Base-by-base conservation (phyloP, 2,329 filamentous ascomycete species). In the Fusarium miscanthi region DNA sequence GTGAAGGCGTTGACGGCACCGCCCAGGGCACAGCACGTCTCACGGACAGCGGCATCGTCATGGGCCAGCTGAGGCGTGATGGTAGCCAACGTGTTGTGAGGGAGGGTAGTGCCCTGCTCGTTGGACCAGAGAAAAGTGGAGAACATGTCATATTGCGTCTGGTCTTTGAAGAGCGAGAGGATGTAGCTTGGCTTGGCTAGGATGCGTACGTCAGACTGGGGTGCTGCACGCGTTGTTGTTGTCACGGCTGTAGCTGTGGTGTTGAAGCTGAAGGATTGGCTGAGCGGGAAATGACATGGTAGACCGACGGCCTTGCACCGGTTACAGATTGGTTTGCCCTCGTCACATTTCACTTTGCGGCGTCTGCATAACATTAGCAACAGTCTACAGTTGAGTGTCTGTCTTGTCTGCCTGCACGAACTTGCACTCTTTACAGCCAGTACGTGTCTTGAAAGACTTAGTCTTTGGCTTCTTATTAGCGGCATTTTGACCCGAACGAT, bases 301-400 rank as follows among this genome's bases (percentile, higher is more conserved):
- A 67, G 56, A 6, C 70, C 67, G 19, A 66, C 49, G 3, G 54
- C 53, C 4, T 70, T 49, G 43, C 75, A 77, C 35, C 59, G 53
- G 30, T 67, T 40, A 40, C 75, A 77, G 3, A 61, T 52, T 19
- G 75, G 75, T 37, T 58, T 76, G 3, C 48, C 63, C 31, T 77
- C 72, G 37, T 77, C 75, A 40, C 75, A 77, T 59, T 77, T 77
- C 43, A 74, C 65, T 53, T 72, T 76, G 14, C 75, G 73, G 31
- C 72, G 69, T 49, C 75, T 57, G 54, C 54, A 37, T 76, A n/a
- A 60, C 14, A 59, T 58, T 46, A 71, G 52, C 31, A n/a, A 27
- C 19, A 2, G 17, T 17, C 16, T n/a, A 13, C 19, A 27, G 8
- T 38, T 21, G n/a, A 51, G 31, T 41, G 40, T 46, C 12, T 37